Base-by-base conservation (phyloP, 1,139 yeast species). In the Debaryomyces subglobosus region DNA sequence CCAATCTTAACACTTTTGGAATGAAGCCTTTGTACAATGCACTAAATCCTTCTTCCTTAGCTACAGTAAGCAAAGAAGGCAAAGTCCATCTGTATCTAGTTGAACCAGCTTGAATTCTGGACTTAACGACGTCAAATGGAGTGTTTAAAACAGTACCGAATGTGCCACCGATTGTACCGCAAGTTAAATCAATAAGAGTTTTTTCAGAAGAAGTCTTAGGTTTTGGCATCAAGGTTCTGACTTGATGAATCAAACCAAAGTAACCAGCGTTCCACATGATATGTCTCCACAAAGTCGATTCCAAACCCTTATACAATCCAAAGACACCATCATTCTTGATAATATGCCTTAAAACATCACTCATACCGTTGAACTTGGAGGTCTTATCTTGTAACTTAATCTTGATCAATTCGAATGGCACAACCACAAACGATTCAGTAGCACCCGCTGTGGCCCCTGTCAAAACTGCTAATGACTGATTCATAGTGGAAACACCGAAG, bases 401-500 rank as follows among this genome's bases (percentile, higher is more conserved):
- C 62, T 84, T 84, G 53, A 85, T 77, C 67, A 94, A 81, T 71
- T 94, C 99, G 63, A 94, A 94, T 15, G 99, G 99, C 43, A 94
- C 98, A 51, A 94, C 98, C 46, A 94, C 96, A 64, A 91, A 89
- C 4, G 97, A 84, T 71, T 94, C 99, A 46, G 96, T 87, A 41
- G 97, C 96, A 74, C 99, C 99, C 13, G 99, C 98, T 52, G 96
- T 89, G 34, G 98, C 98, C 72, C 99, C 99, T 46, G 97, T 89
- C 62, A 94, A 78, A 49, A 94, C 75, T 5, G 97, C 91, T 62
- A 94, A 77, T 12, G 89, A 82, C 72, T 92, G 98, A 54, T 78
- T 88, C 83, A 89, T 81, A 56, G 80, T 71, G 23, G 77, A 68
- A 45, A 87, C 79, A 42, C 91, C 96, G 68, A 94, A 92, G 39